A percentile compares a stretch with the other conserved stretches of the same genome.
phyloP scores from a whole-genome alignment of 225 moss, liverwort and hornwort genomes.

The Lunularia cruciata region DNA sequence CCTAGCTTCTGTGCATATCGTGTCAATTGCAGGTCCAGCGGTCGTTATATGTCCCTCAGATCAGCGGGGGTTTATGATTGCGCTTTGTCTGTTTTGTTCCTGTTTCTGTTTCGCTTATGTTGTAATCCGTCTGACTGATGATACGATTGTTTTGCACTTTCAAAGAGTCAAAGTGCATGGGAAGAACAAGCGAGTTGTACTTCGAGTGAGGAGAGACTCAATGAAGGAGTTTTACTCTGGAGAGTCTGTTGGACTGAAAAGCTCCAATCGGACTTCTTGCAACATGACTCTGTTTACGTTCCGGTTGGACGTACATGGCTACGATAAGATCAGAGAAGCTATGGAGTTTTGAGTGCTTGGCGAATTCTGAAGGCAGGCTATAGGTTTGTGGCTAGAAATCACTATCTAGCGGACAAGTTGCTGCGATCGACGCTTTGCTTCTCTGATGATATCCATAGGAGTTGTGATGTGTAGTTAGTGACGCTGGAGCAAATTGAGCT shows the following conservation, averaged over 20 bases:
- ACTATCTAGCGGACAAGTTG: constrained; percentile 17
- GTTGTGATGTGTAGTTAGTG: constrained; percentile 4
- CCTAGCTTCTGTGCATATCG: not conserved
- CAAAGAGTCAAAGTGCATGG: constrained; percentile 35
- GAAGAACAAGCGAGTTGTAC: constrained; percentile 25
- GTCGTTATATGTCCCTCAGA: not conserved
- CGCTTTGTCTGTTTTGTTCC: constrained; percentile 5
- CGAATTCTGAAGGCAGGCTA: constrained; percentile 27
- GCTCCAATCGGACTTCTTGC: constrained; percentile 31
- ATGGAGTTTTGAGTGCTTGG: constrained; percentile 24
- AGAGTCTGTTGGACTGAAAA: constrained; percentile 37
- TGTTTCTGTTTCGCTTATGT: constrained; percentile 15
- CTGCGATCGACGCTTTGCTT: constrained; percentile 17
- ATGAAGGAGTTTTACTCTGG: constrained; percentile 21
- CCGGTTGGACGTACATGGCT: constrained; percentile 30
- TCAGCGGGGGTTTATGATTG: constrained; percentile 12
- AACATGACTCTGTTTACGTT: constrained; percentile 28
- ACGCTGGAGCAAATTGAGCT: constrained; percentile 4
- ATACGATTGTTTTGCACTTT: constrained; percentile 31
- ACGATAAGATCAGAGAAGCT: constrained; percentile 33
- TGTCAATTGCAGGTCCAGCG: constrained; percentile 1
- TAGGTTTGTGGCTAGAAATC: constrained; percentile 31
- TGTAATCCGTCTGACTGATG: constrained; percentile 21
- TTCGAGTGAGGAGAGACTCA: constrained; percentile 20
- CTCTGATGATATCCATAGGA: constrained; percentile 14